These are phyloP conservation scores for Microthlaspi erraticum DNA, from an alignment of 345 rosid species.

Conservation along the genomic window DNA sequence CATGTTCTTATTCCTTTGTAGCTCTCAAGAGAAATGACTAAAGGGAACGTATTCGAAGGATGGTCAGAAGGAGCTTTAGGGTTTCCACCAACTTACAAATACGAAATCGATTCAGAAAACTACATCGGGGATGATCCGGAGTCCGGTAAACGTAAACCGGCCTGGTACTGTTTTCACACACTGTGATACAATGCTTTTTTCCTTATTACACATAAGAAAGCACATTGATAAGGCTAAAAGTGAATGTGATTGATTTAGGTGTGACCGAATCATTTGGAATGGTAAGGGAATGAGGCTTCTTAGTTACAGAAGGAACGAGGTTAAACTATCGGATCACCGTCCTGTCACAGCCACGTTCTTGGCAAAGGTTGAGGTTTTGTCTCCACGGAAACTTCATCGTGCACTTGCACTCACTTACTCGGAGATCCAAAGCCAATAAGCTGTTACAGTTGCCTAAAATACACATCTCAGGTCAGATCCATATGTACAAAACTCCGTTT, in stretches of 20 bases:
- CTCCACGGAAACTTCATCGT: conserved; percentile 68
- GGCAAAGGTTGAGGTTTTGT: conserved; percentile 86
- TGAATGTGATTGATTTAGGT: conserved; percentile 54
- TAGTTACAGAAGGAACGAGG: conserved; percentile 70
- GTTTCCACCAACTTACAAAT: conserved; percentile 93
- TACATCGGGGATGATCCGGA: conserved; percentile 77
- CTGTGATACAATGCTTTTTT: neutral
- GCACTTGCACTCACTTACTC: conserved; percentile 80
- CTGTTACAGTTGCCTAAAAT: neutral
- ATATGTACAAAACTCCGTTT: neutral
- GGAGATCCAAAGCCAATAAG: conserved; percentile 53
- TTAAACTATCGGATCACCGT: conserved; percentile 85
- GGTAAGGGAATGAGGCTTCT: conserved; percentile 85
- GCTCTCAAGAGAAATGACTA: conserved; percentile 73
- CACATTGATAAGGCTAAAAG: too few relatives aligned
- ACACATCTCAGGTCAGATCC: neutral
- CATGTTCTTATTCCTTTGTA: conserved; percentile 36
- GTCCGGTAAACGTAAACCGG: conserved; percentile 80
- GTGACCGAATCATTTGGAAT: conserved; percentile 84
- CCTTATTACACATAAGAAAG: neutral
- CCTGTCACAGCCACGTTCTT: conserved; percentile 80
- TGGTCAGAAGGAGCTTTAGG: conserved; percentile 79
- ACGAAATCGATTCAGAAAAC: conserved; percentile 71
- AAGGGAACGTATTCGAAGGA: conserved; percentile 81
- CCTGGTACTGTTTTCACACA: conserved; percentile 58